Conservation (phyloP, 257 asterid species). For the Fraxinus anomala region DNA sequence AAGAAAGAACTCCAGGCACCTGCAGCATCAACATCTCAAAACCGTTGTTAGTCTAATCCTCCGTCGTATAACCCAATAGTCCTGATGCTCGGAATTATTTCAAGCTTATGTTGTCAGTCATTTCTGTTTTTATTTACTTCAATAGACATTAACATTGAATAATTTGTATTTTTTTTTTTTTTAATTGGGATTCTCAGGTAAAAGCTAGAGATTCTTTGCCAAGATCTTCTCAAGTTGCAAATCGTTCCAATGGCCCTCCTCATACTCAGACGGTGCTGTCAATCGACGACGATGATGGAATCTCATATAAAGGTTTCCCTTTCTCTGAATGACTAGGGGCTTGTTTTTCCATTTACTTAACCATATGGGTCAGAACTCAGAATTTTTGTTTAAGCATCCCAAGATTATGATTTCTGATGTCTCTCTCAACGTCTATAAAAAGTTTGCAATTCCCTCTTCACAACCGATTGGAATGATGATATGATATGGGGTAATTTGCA, state of each 20-base stretch:
- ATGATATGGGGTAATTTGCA: neutral
- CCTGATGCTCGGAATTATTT: neutral
- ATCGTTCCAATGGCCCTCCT: conserved; percentile 61
- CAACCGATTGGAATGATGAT: neutral
- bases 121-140: neutral
- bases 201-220: conserved; percentile 61
- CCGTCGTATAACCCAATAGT: neutral
- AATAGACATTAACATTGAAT: conserved; percentile 7
- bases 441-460: conserved; percentile 2
- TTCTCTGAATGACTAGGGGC: neutral
- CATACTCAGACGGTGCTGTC: conserved; percentile 62
- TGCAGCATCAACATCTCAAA: neutral
- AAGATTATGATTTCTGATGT: neutral
- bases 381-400: neutral
- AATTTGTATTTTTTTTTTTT: neutral
- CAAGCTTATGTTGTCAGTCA: neutral
- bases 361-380: neutral
- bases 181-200: conserved; percentile 53
- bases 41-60: neutral
- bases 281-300: conserved; percentile 78
- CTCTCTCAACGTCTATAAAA: neutral
- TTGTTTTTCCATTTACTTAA: neutral
- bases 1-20: neutral
- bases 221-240: conserved; percentile 65
- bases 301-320: conserved; percentile 63